These are phyloP conservation scores for Leptographium procerum DNA, from an alignment of 2,329 filamentous ascomycete genomes.

Conservation along the genomic window DNA sequence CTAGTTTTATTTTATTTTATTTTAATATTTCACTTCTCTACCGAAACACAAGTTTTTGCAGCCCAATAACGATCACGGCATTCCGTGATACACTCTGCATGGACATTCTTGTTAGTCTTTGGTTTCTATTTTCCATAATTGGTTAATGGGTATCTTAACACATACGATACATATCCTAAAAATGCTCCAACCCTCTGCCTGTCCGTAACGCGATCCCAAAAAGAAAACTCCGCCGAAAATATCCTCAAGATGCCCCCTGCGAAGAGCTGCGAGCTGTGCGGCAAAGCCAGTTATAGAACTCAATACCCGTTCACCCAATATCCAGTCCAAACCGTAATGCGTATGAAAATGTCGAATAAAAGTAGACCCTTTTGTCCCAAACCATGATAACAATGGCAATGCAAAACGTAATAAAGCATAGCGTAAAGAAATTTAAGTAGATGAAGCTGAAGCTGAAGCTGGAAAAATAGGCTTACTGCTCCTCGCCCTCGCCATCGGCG, in stretches of 20 bases:
- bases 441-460: not conserved
- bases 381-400: not conserved
- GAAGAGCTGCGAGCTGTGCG: not conserved
- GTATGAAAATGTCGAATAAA: not conserved
- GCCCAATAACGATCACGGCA: not conserved
- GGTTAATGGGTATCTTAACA: not conserved
- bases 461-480: not conserved
- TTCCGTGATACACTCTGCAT: not conserved
- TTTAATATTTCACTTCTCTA: not conserved
- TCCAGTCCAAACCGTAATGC: not conserved
- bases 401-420: not conserved
- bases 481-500: not conserved
- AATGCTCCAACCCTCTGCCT: not conserved
- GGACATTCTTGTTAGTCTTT: not conserved
- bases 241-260: not conserved
- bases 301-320: not conserved
- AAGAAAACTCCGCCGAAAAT: not conserved
- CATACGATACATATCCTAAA: not conserved
- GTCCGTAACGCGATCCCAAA: not conserved
- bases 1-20: not conserved
- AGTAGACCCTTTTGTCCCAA: not conserved
- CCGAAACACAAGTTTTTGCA: not conserved
- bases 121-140: not conserved
- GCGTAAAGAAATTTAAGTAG: not conserved
- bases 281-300: not conserved